A percentile compares a stretch with the other conserved stretches of the same genome.
Evolutionary conservation across 2,329 filamentous ascomycete species (phyloP).

Genomic region (Stromatinia cepivora): DNA sequence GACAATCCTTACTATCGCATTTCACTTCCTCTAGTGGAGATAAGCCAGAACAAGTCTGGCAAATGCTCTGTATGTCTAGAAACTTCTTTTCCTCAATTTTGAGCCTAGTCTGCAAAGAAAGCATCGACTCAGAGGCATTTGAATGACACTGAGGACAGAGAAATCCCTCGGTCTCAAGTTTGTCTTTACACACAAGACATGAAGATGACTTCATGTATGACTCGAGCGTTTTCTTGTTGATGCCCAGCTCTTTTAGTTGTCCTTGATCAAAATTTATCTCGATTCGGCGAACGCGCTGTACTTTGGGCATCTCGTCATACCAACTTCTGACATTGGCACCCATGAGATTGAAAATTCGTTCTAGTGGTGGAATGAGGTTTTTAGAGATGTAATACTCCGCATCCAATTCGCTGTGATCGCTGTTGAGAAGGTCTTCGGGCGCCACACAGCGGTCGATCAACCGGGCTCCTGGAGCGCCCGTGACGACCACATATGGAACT

Average conservation of each 20-base stretch:
- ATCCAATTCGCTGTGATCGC: constrained; percentile 78
- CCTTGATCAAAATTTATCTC: constrained; percentile 36
- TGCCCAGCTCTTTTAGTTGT: constrained; percentile 44
- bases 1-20: constrained; percentile 90
- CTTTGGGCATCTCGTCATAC: constrained; percentile 97
- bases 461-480: constrained; percentile 80
- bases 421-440: constrained; percentile 77
- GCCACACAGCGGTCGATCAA: constrained; percentile 88
- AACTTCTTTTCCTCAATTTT: constrained; percentile 63
- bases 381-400: constrained; percentile 97
- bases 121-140: constrained; percentile 59
- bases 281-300: constrained; percentile 67
- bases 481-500: constrained; percentile 90
- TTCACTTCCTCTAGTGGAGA: constrained; percentile 73
- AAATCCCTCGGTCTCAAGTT: constrained; percentile 47
- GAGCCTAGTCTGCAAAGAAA: constrained; percentile 63
- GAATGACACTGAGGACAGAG: constrained; percentile 61
- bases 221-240: constrained; percentile 71
- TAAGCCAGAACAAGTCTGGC: constrained; percentile 75
- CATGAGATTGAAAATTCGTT: constrained; percentile 94
- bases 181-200: constrained; percentile 70
- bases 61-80: constrained; percentile 67
- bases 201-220: constrained; percentile 82
- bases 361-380: constrained; percentile 90
- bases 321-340: constrained; percentile 87